Evolutionary conservation across 2,329 filamentous ascomycete genomes (phyloP).

Genomic region (Ampelomyces quisqualis): DNA sequence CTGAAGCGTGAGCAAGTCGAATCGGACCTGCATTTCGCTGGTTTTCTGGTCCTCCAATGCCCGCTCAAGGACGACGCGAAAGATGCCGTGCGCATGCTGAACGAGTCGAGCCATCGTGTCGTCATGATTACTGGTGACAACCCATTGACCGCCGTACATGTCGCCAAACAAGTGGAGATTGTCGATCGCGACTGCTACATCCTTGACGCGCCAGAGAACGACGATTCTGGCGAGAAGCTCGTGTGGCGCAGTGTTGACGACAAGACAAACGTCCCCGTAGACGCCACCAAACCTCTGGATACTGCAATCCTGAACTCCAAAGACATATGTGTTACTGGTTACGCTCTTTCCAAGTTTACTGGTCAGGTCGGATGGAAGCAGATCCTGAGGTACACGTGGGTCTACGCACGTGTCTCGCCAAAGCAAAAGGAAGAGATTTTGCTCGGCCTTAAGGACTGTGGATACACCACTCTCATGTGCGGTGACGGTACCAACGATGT

Average conservation of each 20-base stretch:
- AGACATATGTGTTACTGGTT: conserved; percentile 94
- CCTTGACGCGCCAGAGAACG: conserved; percentile 89
- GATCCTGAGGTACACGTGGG: conserved; percentile 88
- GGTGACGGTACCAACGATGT: conserved; percentile 99
- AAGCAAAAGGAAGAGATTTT: conserved; percentile 99
- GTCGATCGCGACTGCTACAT: conserved; percentile 95
- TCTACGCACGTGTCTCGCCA: conserved; percentile 95
- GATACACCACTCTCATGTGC: conserved; percentile 98
- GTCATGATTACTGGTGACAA: conserved; percentile 99
- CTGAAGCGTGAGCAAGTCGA: conserved; percentile 93
- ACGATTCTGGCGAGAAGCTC: conserved; percentile 74
- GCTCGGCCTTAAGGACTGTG: conserved; percentile 92
- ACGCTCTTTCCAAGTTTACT: conserved; percentile 86
- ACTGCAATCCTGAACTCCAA: conserved; percentile 77
- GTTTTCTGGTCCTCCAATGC: conserved; percentile 92
- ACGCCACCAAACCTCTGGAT: conserved; percentile 79
- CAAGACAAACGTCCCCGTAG: conserved; percentile 79
- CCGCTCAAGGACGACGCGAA: conserved; percentile 96
- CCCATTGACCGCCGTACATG: conserved; percentile 91
- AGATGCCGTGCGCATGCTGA: conserved; percentile 92
- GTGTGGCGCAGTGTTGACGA: conserved; percentile 97
- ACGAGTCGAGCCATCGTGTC: conserved; percentile 96
- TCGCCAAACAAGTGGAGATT: conserved; percentile 93
- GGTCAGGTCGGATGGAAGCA: conserved; percentile 73
- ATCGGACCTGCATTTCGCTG: conserved; percentile 79